These are phyloP conservation scores for Penicillium oxalicum DNA, from an alignment of 2,329 filamentous ascomycete genomes.

Conservation along the genomic window DNA sequence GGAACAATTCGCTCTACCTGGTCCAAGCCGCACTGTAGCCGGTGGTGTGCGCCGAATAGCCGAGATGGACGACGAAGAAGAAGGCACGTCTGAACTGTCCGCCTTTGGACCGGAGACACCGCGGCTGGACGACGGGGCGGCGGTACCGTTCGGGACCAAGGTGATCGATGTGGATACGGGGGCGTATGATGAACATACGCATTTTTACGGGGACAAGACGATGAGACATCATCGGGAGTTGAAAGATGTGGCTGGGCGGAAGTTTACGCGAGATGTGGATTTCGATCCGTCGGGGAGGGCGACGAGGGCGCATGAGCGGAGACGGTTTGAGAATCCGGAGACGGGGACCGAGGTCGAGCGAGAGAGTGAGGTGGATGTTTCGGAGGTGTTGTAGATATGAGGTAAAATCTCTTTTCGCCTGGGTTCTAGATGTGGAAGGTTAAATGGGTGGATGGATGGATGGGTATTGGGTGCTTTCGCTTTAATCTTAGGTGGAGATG, in stretches of 20 bases:
- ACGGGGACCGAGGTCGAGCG: constrained; percentile 14
- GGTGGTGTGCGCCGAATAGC: constrained; percentile 25
- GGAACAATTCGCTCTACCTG: constrained; percentile 18
- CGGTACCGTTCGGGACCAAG: constrained; percentile 11
- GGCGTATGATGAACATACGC: constrained; percentile 14
- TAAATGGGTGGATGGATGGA: too few species aligned
- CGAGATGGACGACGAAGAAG: constrained; percentile 24
- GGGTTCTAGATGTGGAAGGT: too few species aligned
- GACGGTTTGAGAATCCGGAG: constrained; percentile 17
- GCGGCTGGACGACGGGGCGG: constrained; percentile 4
- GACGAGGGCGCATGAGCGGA: constrained; percentile 6
- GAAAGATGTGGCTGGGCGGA: constrained; percentile 5
- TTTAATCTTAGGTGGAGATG: too few species aligned
- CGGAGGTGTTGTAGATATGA: constrained; percentile 3
- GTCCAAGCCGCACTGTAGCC: constrained; percentile 10
- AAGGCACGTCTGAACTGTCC: constrained; percentile 8
- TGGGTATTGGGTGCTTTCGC: too few species aligned
- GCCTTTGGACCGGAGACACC: constrained; percentile 7
- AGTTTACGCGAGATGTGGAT: constrained; percentile 9
- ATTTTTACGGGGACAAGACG: constrained; percentile 12
- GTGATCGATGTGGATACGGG: constrained; percentile 13
- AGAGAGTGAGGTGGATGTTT: constrained; percentile 15
- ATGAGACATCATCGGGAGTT: constrained; percentile 9
- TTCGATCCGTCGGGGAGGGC: constrained; percentile 5
- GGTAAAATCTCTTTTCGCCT: background rate